phyloP scores from a whole-genome alignment of 2,329 filamentous ascomycete species.

The Fusarium abutilonis region DNA sequence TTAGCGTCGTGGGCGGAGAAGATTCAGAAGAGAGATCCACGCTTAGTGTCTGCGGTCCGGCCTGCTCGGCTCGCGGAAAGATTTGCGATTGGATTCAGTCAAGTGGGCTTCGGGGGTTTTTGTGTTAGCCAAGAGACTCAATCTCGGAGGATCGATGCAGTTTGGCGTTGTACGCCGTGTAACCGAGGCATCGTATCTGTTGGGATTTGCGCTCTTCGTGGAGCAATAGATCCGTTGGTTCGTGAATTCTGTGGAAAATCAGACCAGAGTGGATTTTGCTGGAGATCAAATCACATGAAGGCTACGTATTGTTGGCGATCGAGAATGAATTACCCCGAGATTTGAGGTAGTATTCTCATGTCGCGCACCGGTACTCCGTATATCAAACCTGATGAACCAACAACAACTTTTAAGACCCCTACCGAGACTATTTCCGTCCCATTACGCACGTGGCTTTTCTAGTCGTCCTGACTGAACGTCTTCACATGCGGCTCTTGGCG shows the following conservation, averaged over 20 bases:
- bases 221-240: not conserved
- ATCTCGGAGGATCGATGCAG: constrained; percentile 3
- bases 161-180: not conserved
- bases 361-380: not conserved
- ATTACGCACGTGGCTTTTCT: not conserved
- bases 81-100: not conserved
- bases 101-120: not conserved
- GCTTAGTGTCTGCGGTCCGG: not conserved
- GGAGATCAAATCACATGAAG: not conserved
- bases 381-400: not conserved
- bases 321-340: not conserved
- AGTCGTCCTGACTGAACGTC: not conserved
- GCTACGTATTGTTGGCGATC: too few relatives aligned
- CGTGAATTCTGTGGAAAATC: not conserved
- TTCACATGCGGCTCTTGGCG: not conserved
- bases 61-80: not conserved
- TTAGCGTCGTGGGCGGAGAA: not conserved
- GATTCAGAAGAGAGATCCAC: constrained; percentile 1
- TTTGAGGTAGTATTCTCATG: not conserved
- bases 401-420: not conserved
- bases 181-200: constrained; percentile 10
- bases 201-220: not conserved
- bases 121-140: not conserved
- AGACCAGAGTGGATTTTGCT: not conserved
- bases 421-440: not conserved